Base-by-base conservation (phyloP, 768 basidiomycete genomes). In the Mycena polygramma region DNA sequence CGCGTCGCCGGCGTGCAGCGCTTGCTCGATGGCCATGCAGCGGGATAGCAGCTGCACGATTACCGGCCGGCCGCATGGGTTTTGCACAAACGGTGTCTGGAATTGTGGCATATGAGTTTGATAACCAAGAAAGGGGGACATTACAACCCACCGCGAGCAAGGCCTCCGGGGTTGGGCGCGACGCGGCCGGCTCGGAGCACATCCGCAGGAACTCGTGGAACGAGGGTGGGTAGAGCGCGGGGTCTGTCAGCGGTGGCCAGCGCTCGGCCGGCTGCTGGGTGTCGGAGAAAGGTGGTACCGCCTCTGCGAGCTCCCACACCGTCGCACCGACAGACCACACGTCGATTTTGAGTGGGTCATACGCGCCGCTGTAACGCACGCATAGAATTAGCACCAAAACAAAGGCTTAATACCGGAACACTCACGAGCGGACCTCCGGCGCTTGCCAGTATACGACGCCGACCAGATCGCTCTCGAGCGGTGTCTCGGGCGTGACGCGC, bases 401-500 rank as follows among this genome's bases (percentile, higher is more conserved):
- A 22, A 22, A n/a, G n/a, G n/a, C n/a, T n/a, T n/a, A n/a, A n/a
- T n/a, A n/a, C n/a, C n/a, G n/a, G n/a, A 7, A 7, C 20, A 79
- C 91, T 75, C 77, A 93, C 92, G 78, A 83, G 81, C 93, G 87
- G 72, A 94, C 85, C 81, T 94, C 93, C 35, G 94, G 94, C 26
- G 93, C 92, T 86, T 94, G 94, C 94, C 94, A 95, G 81, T 90
- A 94, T 22, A 89, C 77, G 22, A 95, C 93, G 9, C 94, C 94
- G 4, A 88, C 92, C 26, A 80, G 77, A 41, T 93, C 93, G 20
- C 82, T 83, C 20, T 85, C 81, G 71, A 83, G 84, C 4, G 91
- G 86, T 0, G 83, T 79, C 13, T 86, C 84, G n/a, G 78, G 78
- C 15, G 87, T 76, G 15, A 93, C 87, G 72, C 84, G 86, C 19